phyloP scores from a whole-genome alignment of 441 rosid genomes.

The Hura crepitans region DNA sequence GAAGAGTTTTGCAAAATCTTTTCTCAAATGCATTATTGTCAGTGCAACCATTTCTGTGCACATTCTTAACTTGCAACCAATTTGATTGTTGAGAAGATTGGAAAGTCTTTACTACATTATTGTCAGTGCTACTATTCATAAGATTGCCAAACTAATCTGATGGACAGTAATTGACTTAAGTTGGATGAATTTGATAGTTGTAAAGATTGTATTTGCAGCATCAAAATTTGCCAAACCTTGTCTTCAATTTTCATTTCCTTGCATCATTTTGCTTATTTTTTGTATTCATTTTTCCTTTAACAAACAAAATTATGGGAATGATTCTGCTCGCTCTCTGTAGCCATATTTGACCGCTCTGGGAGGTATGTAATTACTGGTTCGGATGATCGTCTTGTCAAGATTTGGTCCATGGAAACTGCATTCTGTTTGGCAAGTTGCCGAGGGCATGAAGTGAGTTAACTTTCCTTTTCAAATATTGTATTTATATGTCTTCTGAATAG shows the following conservation, averaged over 20 bases:
- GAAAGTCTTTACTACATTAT: background rate
- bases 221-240: background rate
- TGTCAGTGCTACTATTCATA: background rate
- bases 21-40: background rate
- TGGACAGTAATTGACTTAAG: background rate
- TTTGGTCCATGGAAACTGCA: slow-evolving; percentile 99
- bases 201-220: background rate
- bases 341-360: slow-evolving; percentile 92
- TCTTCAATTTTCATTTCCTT: background rate
- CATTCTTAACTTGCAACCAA: slow-evolving; percentile 3
- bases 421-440: slow-evolving; percentile 98
- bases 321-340: slow-evolving; percentile 45
- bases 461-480: slow-evolving; percentile 19
- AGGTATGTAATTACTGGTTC: slow-evolving; percentile 97
- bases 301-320: background rate
- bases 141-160: background rate
- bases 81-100: background rate
- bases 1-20: slow-evolving; percentile 5
- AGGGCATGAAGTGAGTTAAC: slow-evolving; percentile 91
- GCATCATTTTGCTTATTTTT: background rate
- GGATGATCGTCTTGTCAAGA: slow-evolving; percentile 97
- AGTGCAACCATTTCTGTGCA: background rate
- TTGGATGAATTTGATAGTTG: background rate
- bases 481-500: background rate
- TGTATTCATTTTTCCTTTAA: slow-evolving; percentile 6